Percentiles rank a stretch among this genome's conserved stretches.
Conservation (phyloP, 1,284 basidiomycete species). For the Trichosporon sp. region DNA sequence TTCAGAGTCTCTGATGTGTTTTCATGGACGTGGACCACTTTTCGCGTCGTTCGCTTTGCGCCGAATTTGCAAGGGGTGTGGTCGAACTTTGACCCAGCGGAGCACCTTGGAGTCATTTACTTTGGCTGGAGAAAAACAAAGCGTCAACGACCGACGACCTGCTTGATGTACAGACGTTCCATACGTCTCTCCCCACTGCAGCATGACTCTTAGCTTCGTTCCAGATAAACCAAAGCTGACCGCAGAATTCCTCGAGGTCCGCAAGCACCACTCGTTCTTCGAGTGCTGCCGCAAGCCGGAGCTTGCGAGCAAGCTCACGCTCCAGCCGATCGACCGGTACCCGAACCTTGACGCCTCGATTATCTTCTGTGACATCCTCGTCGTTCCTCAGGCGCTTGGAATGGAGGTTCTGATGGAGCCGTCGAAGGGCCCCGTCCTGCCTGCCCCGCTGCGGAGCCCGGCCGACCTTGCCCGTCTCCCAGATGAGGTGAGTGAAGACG, state of each 20-base stretch:
- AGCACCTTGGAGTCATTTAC: too few relatives aligned
- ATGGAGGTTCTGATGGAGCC: conserved; percentile 92
- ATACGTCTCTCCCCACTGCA: too few relatives aligned
- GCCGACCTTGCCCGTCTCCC: conserved; percentile 62
- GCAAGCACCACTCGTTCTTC: conserved; percentile 83
- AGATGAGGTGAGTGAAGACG: conserved; percentile 40
- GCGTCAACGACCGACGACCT: too few relatives aligned
- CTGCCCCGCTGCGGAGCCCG: conserved; percentile 70
- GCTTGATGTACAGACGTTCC: too few relatives aligned
- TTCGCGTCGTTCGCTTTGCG: too few relatives aligned
- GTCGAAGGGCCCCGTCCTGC: conserved; percentile 67
- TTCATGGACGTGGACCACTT: too few relatives aligned
- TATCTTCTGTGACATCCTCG: conserved; percentile 95
- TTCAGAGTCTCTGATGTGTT: neutral
- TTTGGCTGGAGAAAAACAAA: too few relatives aligned
- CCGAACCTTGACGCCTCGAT: conserved; percentile 82
- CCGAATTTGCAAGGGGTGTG: too few relatives aligned
- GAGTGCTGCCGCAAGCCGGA: conserved; percentile 82
- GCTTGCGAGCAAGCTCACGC: conserved; percentile 76
- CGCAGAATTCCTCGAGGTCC: conserved; percentile 76
- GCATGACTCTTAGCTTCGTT: too few relatives aligned
- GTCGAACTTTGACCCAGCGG: too few relatives aligned
- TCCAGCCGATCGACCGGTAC: conserved; percentile 86
- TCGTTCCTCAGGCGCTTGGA: conserved; percentile 91
- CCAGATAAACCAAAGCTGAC: neutral